Base-by-base conservation (phyloP, 2,329 filamentous ascomycete species). In the Ophiosphaerella korrae region DNA sequence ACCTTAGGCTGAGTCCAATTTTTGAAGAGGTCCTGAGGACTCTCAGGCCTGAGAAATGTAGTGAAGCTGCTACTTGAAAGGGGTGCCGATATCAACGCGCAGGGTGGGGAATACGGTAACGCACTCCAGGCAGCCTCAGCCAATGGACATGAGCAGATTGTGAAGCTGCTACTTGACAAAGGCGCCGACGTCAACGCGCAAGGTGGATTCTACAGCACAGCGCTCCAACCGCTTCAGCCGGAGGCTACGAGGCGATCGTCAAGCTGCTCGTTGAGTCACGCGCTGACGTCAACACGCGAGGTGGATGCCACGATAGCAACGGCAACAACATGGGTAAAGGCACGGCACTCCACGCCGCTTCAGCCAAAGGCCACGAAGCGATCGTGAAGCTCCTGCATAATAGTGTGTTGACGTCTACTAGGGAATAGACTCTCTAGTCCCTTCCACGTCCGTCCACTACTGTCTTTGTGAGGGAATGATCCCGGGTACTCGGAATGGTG, bases 121-220 rank as follows among this genome's bases (percentile, higher is more conserved):
- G 49, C 50, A 36, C 60, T 66, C 42, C 60, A 64, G 21, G 18
- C 37, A 2, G 37, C 37, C 29, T 40, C 37, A 26, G 3, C 11
- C 2, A n/a, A 4, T 12, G 37, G 37, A 8, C 7, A 41, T n/a
- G 39, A 6, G 45, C 52, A 7, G 5, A 13, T 39, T 5, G 37
- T 39, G 18, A 39, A 23, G 37, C 21, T 23, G 37, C 37, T 24
- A 12, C 24, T 26, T 5, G 24, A 26, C 24, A 26, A 26, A 8
- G 24, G 24, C 24, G 33, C 33, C 12, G 18, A 39, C 13, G 37
- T 39, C 21, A 39, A 39, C 37, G 16, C 37, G 16, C 37, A 39
- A 23, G 18, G 37, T 24, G 37, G 37, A 23, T 11, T 6, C 21
- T 24, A 49, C 35, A 33, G 42, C 50, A 56, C 49, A 34, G 49